These are phyloP conservation scores for Gentiana macrophylla DNA, from an alignment of 257 asterid species.

Conservation along the genomic window DNA sequence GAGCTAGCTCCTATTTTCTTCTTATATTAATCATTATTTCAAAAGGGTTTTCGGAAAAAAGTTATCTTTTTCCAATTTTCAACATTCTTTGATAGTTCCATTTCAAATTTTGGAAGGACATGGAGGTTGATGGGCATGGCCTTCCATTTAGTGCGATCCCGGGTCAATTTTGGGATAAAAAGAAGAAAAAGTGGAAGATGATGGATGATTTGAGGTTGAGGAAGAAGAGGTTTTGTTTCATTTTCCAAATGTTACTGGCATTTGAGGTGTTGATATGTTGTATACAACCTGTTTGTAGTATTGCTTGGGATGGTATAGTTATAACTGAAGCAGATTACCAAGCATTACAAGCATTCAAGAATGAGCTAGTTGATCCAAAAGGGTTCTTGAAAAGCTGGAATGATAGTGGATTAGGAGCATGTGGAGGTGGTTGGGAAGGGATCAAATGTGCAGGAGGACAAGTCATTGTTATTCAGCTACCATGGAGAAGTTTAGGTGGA, in stretches of 20 bases:
- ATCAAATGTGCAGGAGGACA: constrained; percentile 92
- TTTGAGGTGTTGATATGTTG: constrained; percentile 14
- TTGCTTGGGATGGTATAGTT: constrained; percentile 73
- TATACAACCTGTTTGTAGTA: constrained; percentile 24
- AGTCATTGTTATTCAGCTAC: constrained; percentile 90
- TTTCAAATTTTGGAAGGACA: constrained; percentile 7
- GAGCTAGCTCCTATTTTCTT: neutral
- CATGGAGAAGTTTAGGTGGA: constrained; percentile 83
- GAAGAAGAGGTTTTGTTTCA: constrained; percentile 5
- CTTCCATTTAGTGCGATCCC: constrained; percentile 9
- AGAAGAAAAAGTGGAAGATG: constrained; percentile 24
- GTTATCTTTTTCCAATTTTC: neutral
- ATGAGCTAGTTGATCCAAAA: constrained; percentile 63
- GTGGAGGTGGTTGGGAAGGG: constrained; percentile 86
- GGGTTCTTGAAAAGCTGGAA: constrained; percentile 89
- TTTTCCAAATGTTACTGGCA: constrained; percentile 15
- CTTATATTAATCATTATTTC: neutral
- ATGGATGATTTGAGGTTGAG: constrained; percentile 1
- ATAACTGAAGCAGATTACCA: constrained; percentile 70
- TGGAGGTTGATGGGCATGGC: constrained; percentile 12
- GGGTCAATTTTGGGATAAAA: constrained; percentile 11
- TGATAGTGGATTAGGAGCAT: constrained; percentile 73
- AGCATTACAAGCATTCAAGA: constrained; percentile 80
- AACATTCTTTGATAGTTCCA: neutral
- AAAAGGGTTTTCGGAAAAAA: neutral